Base-by-base conservation (phyloP, 371 early-diverging fungal genomes). In the Mucor saturninus region DNA sequence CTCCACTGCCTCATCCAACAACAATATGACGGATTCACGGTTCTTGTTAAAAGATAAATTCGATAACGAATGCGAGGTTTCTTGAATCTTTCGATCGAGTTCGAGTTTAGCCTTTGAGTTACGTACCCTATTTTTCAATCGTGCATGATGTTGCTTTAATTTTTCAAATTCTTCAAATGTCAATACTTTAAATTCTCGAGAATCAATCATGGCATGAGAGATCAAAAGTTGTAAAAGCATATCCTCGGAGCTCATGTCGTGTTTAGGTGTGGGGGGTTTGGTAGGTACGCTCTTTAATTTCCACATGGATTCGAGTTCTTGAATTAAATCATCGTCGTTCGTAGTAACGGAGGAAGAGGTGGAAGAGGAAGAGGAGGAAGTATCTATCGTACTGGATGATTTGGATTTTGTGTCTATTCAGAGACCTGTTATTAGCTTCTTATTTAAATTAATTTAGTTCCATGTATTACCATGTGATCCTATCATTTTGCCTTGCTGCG, bases 61-160 rank as follows among this genome's bases (percentile, higher is more conserved):
- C 5, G 83, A 69, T 13, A 92, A 67, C 4, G 85, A 80, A 40
- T 82, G 77, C 3, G 90, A 88, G 2, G 91, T 89, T 62, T 90
- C 91, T 21, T 85, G 74, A 35, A 92, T 86, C 64, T 86, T 83
- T 28, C 83, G 77, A 66, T 92, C 91, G 4, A 90, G 59, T 31
- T 87, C 71, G 5, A 92, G 66, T 52, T 85, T 65, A 2, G 54
- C 15, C 0, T 21, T 37, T 0, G 70, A 62, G 3, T 61, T 38
- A 8, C 48, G 31, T 10, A 76, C 61, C 46, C 65, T 65, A 2
- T 61, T 67, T 52, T 64, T 60, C 29, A 74, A 29, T 43, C 56
- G 46, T 14, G 54, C 61, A 15, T 74, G 72, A 60, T 69, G 68
- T 73, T 85, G 76, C 62, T 86, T 83, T 29, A 87, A 50, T 9